Conservation (phyloP, 331 rosid genomes). For the Pyrus hybrid region DNA sequence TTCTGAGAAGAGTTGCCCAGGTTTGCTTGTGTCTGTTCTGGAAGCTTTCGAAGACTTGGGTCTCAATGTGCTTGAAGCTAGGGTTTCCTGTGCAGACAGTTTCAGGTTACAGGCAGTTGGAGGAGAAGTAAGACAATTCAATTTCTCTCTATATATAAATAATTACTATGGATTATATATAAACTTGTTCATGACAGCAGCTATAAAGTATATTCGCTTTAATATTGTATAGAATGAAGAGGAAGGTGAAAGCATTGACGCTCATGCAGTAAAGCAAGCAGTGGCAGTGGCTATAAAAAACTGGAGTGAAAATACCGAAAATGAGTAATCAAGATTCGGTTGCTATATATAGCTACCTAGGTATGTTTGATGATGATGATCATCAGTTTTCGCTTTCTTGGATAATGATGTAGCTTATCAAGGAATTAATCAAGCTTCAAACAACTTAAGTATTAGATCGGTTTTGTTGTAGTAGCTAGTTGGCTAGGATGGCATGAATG, state of each 20-base stretch:
- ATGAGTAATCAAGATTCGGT: constrained; percentile 20
- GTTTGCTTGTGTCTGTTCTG: constrained; percentile 76
- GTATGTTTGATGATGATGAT: neutral
- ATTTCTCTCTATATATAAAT: neutral
- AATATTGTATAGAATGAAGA: constrained; percentile 47
- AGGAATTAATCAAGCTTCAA: neutral
- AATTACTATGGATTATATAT: neutral
- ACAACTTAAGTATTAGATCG: neutral
- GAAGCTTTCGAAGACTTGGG: constrained; percentile 87
- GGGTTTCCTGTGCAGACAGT: constrained; percentile 91
- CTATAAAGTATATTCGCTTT: neutral
- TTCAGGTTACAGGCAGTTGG: constrained; percentile 83
- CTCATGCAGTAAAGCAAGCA: constrained; percentile 61
- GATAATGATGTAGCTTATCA: neutral
- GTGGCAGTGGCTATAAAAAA: constrained; percentile 67
- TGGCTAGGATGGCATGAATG: neutral
- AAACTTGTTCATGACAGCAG: neutral
- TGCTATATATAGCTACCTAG: neutral
- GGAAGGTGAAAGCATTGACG: constrained; percentile 53
- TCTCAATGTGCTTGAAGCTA: constrained; percentile 87
- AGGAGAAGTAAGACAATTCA: constrained; percentile 55
- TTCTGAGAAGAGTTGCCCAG: constrained; percentile 61
- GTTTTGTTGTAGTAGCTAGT: neutral
- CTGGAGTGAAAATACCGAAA: constrained; percentile 56
- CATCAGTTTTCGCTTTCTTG: neutral